Conservation (phyloP, 2,329 filamentous ascomycete genomes). For the Emergomyces orientalis region DNA sequence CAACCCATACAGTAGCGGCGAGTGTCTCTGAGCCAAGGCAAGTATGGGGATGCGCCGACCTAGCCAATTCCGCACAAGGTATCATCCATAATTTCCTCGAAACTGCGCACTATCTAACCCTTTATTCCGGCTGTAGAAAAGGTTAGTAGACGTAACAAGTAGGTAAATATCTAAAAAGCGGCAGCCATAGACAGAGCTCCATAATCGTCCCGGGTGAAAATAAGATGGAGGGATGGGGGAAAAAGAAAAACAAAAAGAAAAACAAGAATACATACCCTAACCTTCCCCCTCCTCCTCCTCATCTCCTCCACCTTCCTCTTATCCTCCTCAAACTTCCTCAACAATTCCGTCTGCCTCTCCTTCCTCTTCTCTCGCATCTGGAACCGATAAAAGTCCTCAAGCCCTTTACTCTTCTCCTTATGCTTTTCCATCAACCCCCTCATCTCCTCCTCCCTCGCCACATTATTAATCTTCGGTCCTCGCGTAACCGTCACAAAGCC, state of each 20-base stretch:
- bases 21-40: not conserved
- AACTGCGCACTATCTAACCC: too few species aligned
- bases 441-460: constrained; percentile 63
- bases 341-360: constrained; percentile 58
- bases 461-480: constrained; percentile 61
- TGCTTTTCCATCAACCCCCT: constrained; percentile 50
- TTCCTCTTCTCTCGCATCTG: constrained; percentile 73
- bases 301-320: constrained; percentile 60
- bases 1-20: not conserved
- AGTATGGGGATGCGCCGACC: not conserved
- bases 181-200: not conserved
- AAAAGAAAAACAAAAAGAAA: not conserved
- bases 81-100: not conserved
- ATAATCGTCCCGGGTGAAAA: not conserved
- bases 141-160: not conserved
- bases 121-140: not conserved
- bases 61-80: not conserved
- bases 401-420: constrained; percentile 55
- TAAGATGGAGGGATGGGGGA: not conserved
- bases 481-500: constrained; percentile 88
- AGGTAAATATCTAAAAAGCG: not conserved
- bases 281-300: constrained; percentile 56
- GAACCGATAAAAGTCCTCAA: constrained; percentile 73
- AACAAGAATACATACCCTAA: constrained; percentile 36
- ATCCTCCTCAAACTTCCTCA: constrained; percentile 68